These are phyloP conservation scores for Vitis hybrid DNA, from an alignment of 177 flowering plant species.

Conservation along the genomic window DNA sequence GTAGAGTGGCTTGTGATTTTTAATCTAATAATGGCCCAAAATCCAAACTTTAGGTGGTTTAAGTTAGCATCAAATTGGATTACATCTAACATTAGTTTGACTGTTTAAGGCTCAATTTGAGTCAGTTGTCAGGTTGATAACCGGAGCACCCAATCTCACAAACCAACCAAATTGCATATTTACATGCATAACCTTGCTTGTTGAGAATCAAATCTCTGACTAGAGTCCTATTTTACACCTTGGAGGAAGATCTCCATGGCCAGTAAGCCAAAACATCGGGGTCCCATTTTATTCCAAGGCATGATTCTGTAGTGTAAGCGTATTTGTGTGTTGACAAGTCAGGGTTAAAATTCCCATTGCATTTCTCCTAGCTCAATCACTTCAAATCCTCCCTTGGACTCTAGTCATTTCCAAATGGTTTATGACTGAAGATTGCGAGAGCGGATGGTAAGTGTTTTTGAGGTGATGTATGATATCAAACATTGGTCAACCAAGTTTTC, in stretches of 20 bases:
- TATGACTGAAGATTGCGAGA: too few relatives aligned
- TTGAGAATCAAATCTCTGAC: background rate
- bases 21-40: background rate
- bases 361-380: too few relatives aligned
- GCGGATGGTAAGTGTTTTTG: too few relatives aligned
- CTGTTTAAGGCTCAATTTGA: background rate
- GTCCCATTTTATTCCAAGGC: background rate
- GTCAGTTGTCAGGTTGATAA: background rate
- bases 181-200: background rate
- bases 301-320: background rate
- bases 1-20: too few relatives aligned
- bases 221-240: background rate
- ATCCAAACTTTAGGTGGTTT: background rate
- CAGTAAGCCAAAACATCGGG: background rate
- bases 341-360: too few relatives aligned
- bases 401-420: too few relatives aligned
- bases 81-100: background rate
- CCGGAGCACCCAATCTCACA: background rate
- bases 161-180: background rate
- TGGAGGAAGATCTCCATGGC: background rate
- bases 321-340: background rate
- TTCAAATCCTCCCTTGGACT: too few relatives aligned
- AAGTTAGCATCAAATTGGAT: background rate
- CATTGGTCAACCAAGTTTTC: too few relatives aligned
- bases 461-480: too few relatives aligned